Evolutionary conservation across 2,329 filamentous ascomycete genomes (phyloP), one percentile per base, ranked within the genome.

Genomic region (Lachnellula hyalina): DNA sequence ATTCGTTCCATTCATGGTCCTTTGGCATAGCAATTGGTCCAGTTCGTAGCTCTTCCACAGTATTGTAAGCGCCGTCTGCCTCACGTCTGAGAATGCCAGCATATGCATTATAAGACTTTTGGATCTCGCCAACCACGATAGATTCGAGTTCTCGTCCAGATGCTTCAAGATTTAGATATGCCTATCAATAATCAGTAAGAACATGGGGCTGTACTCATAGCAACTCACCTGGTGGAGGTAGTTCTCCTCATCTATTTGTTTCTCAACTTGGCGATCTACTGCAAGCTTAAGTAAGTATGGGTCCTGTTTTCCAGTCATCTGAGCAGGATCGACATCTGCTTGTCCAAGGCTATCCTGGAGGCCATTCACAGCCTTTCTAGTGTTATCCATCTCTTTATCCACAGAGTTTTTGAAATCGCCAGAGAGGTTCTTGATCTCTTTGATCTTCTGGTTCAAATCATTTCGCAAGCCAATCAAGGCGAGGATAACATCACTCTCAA

Each of bases 331-430:
- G 15, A 87, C 76, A 67, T 96, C 91, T 42, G 86, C 85, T 63
- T 90, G 82, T 15, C 87, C 86, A 34, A 99, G 74, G 1, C 87
- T 82, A 56, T 96, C 92, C 61, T 94, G 86, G n/a, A 96, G 77
- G 34, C 84, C 79, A 51, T 85, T 85, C 25, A 97, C 89, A 15
- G 87, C 86, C 69, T 84, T 90, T 58, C 86, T 81, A 0, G 94
- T 96, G 17, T 72, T 76, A 19, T 96, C 92, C 76, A 96, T 93
- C 72, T 97, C 94, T 74, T 93, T 96, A 25, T 96, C 90, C 9
- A 99, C 91, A 0, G 87, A 89, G 69, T 96, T 99, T 74, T 96
- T 96, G 74, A 99, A 99, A 71, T 99, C 94, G 15, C 91, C 89
- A 5, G 90, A 89, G 15, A 99, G 77, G 62, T 85, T 87, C 74